Evolutionary conservation across 768 basidiomycete species (phyloP).

Genomic region (Lactarius psammicola): DNA sequence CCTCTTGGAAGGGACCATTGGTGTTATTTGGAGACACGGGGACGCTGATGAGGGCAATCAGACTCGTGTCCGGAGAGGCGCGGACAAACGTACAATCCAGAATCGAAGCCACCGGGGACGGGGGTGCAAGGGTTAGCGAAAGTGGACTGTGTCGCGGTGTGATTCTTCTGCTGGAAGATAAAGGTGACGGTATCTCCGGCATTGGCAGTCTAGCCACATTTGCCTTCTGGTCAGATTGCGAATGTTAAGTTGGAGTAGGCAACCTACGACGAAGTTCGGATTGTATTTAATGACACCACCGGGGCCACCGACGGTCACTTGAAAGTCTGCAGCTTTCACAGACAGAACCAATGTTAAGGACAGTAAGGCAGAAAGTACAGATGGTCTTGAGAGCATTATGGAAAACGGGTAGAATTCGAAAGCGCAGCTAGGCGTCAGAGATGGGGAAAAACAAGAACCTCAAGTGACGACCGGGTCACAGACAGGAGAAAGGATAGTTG

Average conservation of each 20-base stretch:
- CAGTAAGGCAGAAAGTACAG: conserved; percentile 28
- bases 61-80: conserved; percentile 2
- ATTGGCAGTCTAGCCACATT: conserved; percentile 41
- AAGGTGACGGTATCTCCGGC: conserved; percentile 50
- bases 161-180: conserved; percentile 56
- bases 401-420: neutral
- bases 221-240: neutral
- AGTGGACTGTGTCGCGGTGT: conserved; percentile 55
- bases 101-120: conserved; percentile 49
- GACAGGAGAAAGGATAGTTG: conserved; percentile 15
- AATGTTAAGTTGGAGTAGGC: neutral
- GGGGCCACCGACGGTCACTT: conserved; percentile 51
- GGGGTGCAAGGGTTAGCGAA: conserved; percentile 49
- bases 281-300: conserved; percentile 40
- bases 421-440: conserved; percentile 14
- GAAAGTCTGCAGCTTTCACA: conserved; percentile 39
- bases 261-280: conserved; percentile 39
- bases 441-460: neutral
- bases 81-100: conserved; percentile 49
- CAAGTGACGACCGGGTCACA: conserved; percentile 20
- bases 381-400: conserved; percentile 29
- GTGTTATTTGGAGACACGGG: conserved; percentile 46
- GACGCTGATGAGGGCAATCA: conserved; percentile 40
- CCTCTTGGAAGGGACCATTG: conserved; percentile 45
- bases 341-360: conserved; percentile 38